Evolutionary conservation across 805 yeast species (phyloP), one percentile per base, ranked within the genome.

Genomic region (Candida gorgasii): DNA sequence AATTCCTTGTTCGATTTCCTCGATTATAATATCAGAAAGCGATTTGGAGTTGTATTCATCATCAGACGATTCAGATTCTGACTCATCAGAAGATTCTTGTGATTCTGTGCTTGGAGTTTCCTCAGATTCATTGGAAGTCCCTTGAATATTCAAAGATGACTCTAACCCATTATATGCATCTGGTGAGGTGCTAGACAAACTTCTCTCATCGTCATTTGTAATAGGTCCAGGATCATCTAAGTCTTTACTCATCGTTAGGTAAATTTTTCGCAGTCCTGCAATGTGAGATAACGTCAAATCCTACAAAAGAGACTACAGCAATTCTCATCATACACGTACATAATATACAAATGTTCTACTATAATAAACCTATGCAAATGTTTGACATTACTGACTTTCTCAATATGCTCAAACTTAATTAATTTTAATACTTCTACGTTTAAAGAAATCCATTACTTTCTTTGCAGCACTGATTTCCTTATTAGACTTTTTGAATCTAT

Each of bases 381-480:
- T 33, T 19, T 22, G 36, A 11, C 24, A 22, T 23, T 22, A 34
- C 37, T 34, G 37, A 34, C 37, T 34, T 34, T 20, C 37, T 34
- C 37, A 34, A 16, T 36, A 26, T 26, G 17, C 31, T 39, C 16
- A 30, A 16, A 31, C 13, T 37, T 43, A 59, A 36, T 58, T 58
- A 14, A 63, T 58, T 46, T 64, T 54, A 4, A 66, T 57, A 42
- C 69, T 63, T 48, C 87, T 77, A 63, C 90, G 75, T 58, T 83
- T 83, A 69, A 84, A 84, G 59, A 84, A 84, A 59, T 84, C 90
- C 75, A 84, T 79, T 8, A 84, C 89, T 53, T 80, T 80, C 57
- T 82, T 79, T 4, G 93, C 89, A 2, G 93, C 84, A 36, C 89
- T 82, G 15, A 81, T 79, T 51, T 82, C 87, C 51, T 76, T 79